phyloP scores from a whole-genome alignment of 2,329 filamentous ascomycete species.

The Aspergillus arachidicola region DNA sequence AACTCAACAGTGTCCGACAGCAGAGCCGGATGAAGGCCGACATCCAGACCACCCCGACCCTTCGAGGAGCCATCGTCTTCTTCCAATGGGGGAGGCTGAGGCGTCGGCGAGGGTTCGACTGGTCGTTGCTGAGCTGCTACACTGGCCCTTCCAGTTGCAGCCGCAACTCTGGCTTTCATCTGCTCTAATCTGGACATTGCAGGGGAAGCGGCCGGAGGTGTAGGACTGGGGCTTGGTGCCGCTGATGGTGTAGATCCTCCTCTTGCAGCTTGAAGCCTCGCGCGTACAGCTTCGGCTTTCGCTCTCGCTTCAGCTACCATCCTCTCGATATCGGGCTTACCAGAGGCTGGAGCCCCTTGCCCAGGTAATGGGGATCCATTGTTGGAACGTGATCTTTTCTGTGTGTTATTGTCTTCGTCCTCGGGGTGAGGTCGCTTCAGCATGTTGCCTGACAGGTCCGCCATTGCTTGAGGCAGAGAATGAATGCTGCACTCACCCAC shows the following conservation, averaged over 20 bases:
- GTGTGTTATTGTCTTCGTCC: constrained; percentile 47
- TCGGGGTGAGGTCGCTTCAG: constrained; percentile 54
- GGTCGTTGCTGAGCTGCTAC: constrained; percentile 50
- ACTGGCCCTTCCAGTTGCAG: constrained; percentile 62
- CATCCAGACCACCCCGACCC: constrained; percentile 70
- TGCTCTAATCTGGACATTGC: constrained; percentile 72
- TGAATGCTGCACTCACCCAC: constrained; percentile 16
- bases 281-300: constrained; percentile 52
- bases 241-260: constrained; percentile 32
- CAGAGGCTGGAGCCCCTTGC: constrained; percentile 35
- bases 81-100: constrained; percentile 45
- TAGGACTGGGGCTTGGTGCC: constrained; percentile 39
- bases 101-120: constrained; percentile 27
- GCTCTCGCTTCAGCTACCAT: constrained; percentile 52
- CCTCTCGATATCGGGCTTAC: constrained; percentile 49
- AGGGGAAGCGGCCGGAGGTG: constrained; percentile 35
- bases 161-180: constrained; percentile 77
- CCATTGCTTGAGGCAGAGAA: constrained; percentile 34
- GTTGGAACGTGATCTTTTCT: constrained; percentile 53
- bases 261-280: constrained; percentile 45
- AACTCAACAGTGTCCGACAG: constrained; percentile 53
- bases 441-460: constrained; percentile 44
- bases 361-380: constrained; percentile 51
- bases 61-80: constrained; percentile 51
- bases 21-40: constrained; percentile 77